Conservation (phyloP, 345 rosid genomes). For the Microthlaspi erraticum region DNA sequence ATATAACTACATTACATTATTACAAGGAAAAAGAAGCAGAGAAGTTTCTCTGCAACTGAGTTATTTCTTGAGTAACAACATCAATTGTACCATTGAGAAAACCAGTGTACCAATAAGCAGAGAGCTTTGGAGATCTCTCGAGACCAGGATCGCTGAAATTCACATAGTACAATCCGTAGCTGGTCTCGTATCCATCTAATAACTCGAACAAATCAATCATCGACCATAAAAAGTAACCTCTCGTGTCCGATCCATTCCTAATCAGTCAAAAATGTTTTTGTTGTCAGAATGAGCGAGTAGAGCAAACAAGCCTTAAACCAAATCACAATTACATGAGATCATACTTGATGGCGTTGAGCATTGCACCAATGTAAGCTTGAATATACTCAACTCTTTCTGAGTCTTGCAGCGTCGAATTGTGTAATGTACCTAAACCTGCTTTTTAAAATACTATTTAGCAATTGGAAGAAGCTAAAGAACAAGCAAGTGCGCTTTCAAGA, state of each 20-base stretch:
- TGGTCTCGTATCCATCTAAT: constrained; percentile 33
- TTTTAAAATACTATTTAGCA: neutral
- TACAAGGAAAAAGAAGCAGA: constrained; percentile 21
- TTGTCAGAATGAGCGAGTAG: neutral
- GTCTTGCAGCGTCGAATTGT: constrained; percentile 46
- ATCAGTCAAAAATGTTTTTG: no score
- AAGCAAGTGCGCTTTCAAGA: constrained; percentile 7
- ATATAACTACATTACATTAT: no score
- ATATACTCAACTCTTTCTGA: constrained; percentile 46
- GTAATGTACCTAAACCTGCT: constrained; percentile 50
- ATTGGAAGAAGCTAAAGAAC: neutral
- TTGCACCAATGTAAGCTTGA: constrained; percentile 45
- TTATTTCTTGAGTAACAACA: constrained; percentile 18
- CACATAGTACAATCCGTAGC: constrained; percentile 51
- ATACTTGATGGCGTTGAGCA: constrained; percentile 53
- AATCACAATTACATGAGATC: neutral
- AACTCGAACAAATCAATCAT: constrained; percentile 53
- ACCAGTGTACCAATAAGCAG: constrained; percentile 56
- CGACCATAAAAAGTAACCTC: constrained; percentile 64
- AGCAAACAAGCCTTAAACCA: no score
- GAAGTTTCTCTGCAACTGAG: neutral
- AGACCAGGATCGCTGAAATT: constrained; percentile 52
- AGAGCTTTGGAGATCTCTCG: constrained; percentile 55
- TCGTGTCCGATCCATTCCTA: constrained; percentile 59
- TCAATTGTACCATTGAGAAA: constrained; percentile 51